Evolutionary conservation across 768 basidiomycete genomes (phyloP).

Genomic region (Macrolepiota fuliginosa): DNA sequence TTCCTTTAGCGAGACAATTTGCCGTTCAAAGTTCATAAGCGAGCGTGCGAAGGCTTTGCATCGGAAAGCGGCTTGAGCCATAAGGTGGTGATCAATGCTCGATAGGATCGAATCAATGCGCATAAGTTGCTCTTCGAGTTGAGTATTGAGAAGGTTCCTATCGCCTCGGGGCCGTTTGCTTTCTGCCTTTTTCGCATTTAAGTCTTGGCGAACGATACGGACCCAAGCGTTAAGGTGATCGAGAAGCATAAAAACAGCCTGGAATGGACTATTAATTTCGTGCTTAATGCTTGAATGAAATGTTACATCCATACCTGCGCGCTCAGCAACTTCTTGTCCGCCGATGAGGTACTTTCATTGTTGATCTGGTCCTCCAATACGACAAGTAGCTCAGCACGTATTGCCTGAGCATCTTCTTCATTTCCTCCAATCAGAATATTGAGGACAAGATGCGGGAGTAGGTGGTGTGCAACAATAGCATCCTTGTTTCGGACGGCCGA

Average conservation of each 20-base stretch:
- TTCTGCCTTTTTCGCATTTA: conserved; percentile 47
- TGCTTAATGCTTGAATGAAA: not conserved
- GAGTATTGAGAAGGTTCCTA: conserved; percentile 24
- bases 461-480: conserved; percentile 87
- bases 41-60: conserved; percentile 94
- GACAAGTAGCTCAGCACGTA: conserved; percentile 72
- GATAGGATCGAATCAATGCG: conserved; percentile 79
- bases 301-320: conserved; percentile 68
- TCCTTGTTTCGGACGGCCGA: conserved; percentile 83
- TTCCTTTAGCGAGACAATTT: conserved; percentile 55
- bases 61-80: conserved; percentile 91
- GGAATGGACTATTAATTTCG: not conserved
- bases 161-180: conserved; percentile 45
- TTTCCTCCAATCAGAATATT: conserved; percentile 78
- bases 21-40: conserved; percentile 92
- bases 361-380: conserved; percentile 89
- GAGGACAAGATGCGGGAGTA: conserved; percentile 90
- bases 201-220: conserved; percentile 67
- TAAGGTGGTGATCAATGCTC: conserved; percentile 81
- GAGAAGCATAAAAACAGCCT: conserved; percentile 93
- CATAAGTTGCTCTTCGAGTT: conserved; percentile 58
- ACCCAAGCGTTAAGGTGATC: conserved; percentile 95
- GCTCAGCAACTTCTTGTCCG: conserved; percentile 84
- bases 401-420: conserved; percentile 56
- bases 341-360: conserved; percentile 48